Evolutionary conservation across 306 rosid genomes (phyloP).

Genomic region (Mucuna pruriens): DNA sequence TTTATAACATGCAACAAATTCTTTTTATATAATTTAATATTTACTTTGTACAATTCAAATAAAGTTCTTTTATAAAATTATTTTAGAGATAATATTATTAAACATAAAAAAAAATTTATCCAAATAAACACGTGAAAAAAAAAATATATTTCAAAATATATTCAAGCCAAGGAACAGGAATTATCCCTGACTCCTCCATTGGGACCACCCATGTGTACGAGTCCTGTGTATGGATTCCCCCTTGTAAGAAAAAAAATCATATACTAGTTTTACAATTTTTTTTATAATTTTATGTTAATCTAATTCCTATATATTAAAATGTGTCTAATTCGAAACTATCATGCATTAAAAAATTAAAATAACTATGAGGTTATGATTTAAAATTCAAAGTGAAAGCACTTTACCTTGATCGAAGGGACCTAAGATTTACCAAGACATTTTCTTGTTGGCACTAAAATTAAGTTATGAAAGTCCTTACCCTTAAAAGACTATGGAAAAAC

Average conservation of each 20-base stretch:
- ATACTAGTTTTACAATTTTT: background rate
- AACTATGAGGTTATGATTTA: background rate
- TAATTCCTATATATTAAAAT: background rate
- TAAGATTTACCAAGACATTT: background rate
- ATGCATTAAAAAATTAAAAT: background rate
- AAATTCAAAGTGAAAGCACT: background rate
- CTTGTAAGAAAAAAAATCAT: background rate
- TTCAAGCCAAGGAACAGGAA: background rate
- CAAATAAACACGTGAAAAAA: background rate
- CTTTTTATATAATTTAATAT: background rate
- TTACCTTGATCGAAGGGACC: background rate
- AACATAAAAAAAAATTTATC: background rate
- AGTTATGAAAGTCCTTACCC: background rate
- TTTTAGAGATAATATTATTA: background rate
- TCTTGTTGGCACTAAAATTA: background rate
- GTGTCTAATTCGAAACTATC: background rate
- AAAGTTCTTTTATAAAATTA: too few relatives aligned
- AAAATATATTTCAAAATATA: background rate
- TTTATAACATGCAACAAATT: background rate
- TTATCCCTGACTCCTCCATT: background rate
- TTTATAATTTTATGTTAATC: background rate
- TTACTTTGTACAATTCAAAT: background rate
- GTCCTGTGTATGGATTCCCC: background rate
- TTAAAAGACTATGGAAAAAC: background rate
- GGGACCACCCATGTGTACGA: slow-evolving; percentile 40